Evolutionary conservation across 495 filamentous ascomycete species (phyloP).

Genomic region (Aspergillus conjunctus): DNA sequence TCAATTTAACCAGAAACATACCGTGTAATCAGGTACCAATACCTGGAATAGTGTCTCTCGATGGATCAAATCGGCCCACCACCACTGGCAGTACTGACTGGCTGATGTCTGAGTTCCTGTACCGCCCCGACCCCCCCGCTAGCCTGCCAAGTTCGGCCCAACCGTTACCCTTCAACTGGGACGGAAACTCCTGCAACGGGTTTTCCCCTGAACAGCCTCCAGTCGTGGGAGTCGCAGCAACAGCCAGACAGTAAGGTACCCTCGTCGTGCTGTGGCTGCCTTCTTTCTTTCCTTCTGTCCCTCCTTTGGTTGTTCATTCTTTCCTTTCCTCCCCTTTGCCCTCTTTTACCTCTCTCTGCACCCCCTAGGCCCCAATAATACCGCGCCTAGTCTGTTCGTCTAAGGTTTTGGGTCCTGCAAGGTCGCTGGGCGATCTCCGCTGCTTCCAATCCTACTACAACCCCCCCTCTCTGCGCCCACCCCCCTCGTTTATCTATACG

Average conservation of each 20-base stretch:
- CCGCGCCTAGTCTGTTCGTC: conserved; percentile 3
- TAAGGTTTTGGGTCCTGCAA: conserved; percentile 18
- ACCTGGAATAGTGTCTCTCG: no score
- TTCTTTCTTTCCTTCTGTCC: conserved; percentile 9
- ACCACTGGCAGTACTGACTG: no score
- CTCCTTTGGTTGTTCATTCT: conserved; percentile 8
- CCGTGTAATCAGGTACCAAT: no score
- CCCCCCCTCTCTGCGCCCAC: conserved; percentile 11
- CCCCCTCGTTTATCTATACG: conserved; percentile 22
- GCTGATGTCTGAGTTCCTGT: no score
- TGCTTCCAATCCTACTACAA: conserved; percentile 13
- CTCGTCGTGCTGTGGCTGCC: conserved; percentile 5
- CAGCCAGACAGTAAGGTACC: not conserved
- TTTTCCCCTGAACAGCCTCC: conserved; percentile 2
- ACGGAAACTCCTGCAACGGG: not conserved
- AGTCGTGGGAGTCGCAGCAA: not conserved
- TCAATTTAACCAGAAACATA: no score
- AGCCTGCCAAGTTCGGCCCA: not conserved
- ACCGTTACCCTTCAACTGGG: not conserved
- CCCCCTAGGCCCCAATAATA: conserved; percentile 20
- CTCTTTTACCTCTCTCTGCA: conserved; percentile 11
- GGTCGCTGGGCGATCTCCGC: conserved; percentile 44
- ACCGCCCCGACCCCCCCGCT: no score
- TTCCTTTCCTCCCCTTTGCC: conserved; percentile 16
- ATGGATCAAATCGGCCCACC: no score